A percentile compares a stretch with the other conserved stretches of the same genome.
phyloP scores from a whole-genome alignment of 805 yeast genomes.

The Metschnikowia cubensis region DNA sequence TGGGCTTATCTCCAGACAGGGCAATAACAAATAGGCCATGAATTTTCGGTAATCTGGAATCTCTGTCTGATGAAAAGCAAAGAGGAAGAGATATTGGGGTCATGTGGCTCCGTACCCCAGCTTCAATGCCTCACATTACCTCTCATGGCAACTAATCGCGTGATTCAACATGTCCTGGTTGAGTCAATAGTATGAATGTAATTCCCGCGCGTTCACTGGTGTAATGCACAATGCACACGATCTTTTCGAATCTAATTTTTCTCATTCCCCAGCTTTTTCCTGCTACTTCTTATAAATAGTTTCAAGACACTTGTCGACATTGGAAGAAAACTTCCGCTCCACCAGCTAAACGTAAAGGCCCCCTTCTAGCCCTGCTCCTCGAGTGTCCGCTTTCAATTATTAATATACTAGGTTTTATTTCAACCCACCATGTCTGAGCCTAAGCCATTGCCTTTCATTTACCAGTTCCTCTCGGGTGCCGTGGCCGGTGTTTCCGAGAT shows the following conservation, averaged over 20 bases:
- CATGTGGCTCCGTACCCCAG: too few species aligned
- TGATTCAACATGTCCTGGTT: background rate
- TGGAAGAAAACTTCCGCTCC: background rate
- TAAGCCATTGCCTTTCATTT: constrained; percentile 67
- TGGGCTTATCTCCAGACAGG: constrained; percentile 2
- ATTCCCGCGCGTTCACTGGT: constrained; percentile 2
- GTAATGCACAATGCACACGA: background rate
- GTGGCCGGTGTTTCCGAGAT: constrained; percentile 95
- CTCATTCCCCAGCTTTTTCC: constrained; percentile 3
- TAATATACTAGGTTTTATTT: background rate
- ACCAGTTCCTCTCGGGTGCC: constrained; percentile 91
- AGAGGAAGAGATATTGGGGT: too few species aligned
- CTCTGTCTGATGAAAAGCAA: background rate
- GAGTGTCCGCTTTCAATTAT: background rate
- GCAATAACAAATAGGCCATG: background rate
- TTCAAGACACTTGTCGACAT: background rate
- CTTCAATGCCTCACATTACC: background rate
- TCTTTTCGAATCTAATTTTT: constrained; percentile 1
- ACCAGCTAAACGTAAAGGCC: background rate
- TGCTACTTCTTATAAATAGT: background rate
- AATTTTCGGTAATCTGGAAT: background rate
- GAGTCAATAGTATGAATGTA: background rate
- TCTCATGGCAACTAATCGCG: background rate
- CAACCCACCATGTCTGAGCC: constrained; percentile 22
- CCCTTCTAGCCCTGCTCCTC: background rate